A percentile compares a stretch with the other conserved stretches of the same genome.
Conservation (phyloP, 768 basidiomycete genomes). For the Leccinum obscurum region DNA sequence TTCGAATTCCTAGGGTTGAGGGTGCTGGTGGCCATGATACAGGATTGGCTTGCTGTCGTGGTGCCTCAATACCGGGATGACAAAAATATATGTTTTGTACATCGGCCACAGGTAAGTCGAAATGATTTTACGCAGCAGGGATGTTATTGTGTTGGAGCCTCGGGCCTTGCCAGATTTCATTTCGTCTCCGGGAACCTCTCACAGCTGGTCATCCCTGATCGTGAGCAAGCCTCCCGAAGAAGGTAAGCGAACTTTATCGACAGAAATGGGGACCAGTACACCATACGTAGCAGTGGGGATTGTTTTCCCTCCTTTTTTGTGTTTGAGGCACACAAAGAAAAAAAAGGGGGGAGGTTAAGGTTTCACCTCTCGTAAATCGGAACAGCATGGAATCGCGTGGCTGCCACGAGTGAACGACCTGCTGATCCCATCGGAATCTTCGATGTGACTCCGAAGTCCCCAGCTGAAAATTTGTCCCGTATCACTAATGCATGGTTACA, state of each 20-base stretch:
- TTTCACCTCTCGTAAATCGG: neutral
- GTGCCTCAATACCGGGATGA: neutral
- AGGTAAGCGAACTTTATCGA: neutral
- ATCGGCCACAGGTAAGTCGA: neutral
- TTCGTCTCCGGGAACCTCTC: neutral
- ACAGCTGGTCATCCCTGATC: conserved; percentile 11
- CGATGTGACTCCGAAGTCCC: neutral
- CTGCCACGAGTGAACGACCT: conserved; percentile 13
- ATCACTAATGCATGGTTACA: conserved; percentile 3
- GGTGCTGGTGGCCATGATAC: neutral
- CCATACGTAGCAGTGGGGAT: too few relatives aligned
- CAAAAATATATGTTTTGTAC: neutral
- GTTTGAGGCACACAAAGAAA: neutral
- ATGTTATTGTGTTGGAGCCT: neutral
- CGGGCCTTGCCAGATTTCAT: neutral
- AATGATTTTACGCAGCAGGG: neutral
- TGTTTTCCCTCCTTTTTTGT: neutral
- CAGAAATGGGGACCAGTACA: neutral
- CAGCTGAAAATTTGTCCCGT: neutral
- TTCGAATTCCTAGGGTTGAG: neutral
- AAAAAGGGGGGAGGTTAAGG: conserved; percentile 1
- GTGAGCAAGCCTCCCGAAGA: neutral
- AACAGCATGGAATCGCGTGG: conserved; percentile 24
- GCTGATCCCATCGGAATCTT: neutral
- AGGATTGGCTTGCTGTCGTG: neutral